Percentiles rank a stretch among this genome's conserved stretches.
phyloP scores from a whole-genome alignment of 2,329 filamentous ascomycete species.

The Myriosclerotinia duriaeana region DNA sequence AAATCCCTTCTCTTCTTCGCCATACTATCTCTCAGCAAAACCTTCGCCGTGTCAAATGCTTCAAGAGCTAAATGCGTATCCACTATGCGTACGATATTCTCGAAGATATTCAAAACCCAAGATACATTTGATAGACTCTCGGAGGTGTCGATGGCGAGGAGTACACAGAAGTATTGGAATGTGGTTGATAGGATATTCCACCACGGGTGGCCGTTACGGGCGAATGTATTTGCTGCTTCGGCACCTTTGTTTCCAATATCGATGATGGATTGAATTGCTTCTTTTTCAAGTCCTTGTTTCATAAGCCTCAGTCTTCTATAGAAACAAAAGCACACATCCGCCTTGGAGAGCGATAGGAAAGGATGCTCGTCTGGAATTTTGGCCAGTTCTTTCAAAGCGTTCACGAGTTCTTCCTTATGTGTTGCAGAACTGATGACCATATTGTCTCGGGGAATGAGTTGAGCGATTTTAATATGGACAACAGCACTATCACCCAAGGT shows the following conservation, averaged over 20 bases:
- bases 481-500: neutral
- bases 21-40: constrained; percentile 31
- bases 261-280: constrained; percentile 1
- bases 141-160: constrained; percentile 30
- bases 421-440: neutral
- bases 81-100: constrained; percentile 26
- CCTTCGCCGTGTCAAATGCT: constrained; percentile 29
- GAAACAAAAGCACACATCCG: constrained; percentile 33
- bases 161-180: constrained; percentile 33
- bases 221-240: constrained; percentile 28
- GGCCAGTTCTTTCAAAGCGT: constrained; percentile 15
- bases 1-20: constrained; percentile 30
- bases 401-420: constrained; percentile 10
- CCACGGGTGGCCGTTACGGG: constrained; percentile 29
- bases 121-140: constrained; percentile 31
- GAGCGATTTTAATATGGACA: constrained; percentile 25
- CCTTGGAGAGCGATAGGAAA: constrained; percentile 28
- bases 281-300: constrained; percentile 18
- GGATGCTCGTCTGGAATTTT: constrained; percentile 15
- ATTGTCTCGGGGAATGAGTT: constrained; percentile 26
- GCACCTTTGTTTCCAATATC: constrained; percentile 24
- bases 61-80: constrained; percentile 30
- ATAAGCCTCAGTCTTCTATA: constrained; percentile 28
- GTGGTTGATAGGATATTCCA: constrained; percentile 33
- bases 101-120: constrained; percentile 29